Evolutionary conservation across 208 protist genomes (phyloP).

Genomic region (Novymonas esmeraldas): DNA sequence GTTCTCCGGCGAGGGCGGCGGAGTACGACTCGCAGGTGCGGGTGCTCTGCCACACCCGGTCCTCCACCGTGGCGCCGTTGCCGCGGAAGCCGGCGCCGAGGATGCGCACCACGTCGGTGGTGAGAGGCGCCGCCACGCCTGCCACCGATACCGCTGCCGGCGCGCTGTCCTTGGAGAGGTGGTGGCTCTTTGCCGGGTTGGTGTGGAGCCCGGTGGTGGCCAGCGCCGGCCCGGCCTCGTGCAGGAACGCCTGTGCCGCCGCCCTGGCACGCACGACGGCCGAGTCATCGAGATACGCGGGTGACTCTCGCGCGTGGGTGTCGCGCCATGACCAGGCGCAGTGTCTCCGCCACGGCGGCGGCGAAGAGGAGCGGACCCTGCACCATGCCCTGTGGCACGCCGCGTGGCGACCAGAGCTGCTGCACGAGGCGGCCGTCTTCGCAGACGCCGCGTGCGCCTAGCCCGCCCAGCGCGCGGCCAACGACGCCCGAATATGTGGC

Average conservation of each 20-base stretch:
- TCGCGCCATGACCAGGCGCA: slow-evolving; percentile 8
- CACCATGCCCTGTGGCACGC: slow-evolving; percentile 45
- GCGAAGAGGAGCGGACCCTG: slow-evolving; percentile 38
- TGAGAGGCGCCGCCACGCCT: slow-evolving; percentile 1
- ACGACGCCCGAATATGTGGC: slow-evolving; percentile 20
- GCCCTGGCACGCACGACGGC: slow-evolving; percentile 17
- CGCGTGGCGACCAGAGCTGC: slow-evolving; percentile 22
- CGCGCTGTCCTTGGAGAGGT: background rate
- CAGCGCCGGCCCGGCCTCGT: slow-evolving; percentile 18
- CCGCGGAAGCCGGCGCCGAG: slow-evolving; percentile 29
- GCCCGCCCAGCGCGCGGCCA: slow-evolving; percentile 17
- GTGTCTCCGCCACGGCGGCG: slow-evolving; percentile 5
- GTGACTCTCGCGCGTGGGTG: slow-evolving; percentile 15
- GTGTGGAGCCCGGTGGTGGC: slow-evolving; percentile 22
- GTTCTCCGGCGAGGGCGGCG: slow-evolving; percentile 2
- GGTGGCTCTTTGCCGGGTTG: slow-evolving; percentile 34
- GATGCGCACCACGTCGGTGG: slow-evolving; percentile 7
- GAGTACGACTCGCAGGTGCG: slow-evolving; percentile 24
- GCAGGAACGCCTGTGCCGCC: slow-evolving; percentile 8
- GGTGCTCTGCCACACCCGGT: slow-evolving; percentile 13
- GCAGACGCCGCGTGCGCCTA: slow-evolving; percentile 23
- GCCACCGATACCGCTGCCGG: background rate
- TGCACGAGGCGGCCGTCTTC: slow-evolving; percentile 13
- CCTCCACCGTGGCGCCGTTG: background rate
- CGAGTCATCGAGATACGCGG: slow-evolving; percentile 45